Evolutionary conservation across 2,329 filamentous ascomycete species (phyloP).

Genomic region (Calonectria ilicicola): DNA sequence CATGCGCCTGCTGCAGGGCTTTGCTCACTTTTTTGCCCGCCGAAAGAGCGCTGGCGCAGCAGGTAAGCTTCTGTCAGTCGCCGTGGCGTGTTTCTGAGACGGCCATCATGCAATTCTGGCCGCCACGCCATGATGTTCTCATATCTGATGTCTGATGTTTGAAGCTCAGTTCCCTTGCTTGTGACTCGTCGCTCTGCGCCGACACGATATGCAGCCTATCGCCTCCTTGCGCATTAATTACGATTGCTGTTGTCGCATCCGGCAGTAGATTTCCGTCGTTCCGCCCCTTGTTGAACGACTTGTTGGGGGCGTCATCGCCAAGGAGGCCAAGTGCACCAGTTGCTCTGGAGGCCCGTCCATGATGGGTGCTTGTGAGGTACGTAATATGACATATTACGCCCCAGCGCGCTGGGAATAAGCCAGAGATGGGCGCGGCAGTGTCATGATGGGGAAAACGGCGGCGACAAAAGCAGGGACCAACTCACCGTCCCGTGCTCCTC

Average conservation of each 20-base stretch:
- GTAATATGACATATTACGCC: not conserved
- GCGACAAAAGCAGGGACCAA: not conserved
- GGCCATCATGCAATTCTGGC: conserved; percentile 26
- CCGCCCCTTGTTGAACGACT: not conserved
- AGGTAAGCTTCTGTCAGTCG: conserved; percentile 7
- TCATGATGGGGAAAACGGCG: not conserved
- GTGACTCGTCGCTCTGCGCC: conserved; percentile 9
- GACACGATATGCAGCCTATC: conserved; percentile 1
- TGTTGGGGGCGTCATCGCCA: not conserved
- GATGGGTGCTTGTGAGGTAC: not conserved
- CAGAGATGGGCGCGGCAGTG: not conserved
- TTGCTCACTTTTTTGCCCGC: conserved; percentile 12
- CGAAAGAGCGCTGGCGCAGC: conserved; percentile 5
- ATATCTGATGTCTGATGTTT: conserved; percentile 16
- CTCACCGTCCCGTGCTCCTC: not conserved
- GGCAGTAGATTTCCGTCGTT: not conserved
- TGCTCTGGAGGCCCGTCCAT: not conserved
- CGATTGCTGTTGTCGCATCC: not conserved
- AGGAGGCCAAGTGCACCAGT: conserved; percentile 9
- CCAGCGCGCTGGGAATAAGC: not conserved
- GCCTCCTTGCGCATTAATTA: not conserved
- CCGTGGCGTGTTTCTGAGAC: conserved; percentile 29
- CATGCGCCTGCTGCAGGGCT: conserved; percentile 14
- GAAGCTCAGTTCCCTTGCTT: not conserved
- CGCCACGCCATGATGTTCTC: conserved; percentile 22